A percentile compares a stretch with the other conserved stretches of the same genome.
phyloP scores from a whole-genome alignment of 257 asterid species.

The Solanum neorickii region DNA sequence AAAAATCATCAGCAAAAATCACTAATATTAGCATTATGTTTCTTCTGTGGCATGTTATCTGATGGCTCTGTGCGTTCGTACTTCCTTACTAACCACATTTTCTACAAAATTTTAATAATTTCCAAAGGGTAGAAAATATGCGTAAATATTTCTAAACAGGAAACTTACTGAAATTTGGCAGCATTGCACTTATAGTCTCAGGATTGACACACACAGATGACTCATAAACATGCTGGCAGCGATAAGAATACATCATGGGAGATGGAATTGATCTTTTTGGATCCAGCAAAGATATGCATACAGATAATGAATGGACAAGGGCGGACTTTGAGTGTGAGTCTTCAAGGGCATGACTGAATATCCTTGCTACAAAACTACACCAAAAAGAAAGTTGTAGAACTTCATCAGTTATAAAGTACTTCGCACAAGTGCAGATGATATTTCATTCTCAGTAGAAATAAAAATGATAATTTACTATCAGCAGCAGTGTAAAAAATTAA shows the following conservation, averaged over 20 bases:
- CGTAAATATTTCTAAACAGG: background rate
- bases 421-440: background rate
- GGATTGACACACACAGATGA: slow-evolving; percentile 61
- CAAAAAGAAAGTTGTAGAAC: slow-evolving; percentile 4
- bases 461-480: background rate
- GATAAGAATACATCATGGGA: slow-evolving; percentile 61
- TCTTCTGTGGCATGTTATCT: background rate
- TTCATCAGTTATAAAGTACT: background rate
- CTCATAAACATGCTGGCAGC: slow-evolving; percentile 70
- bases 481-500: background rate
- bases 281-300: slow-evolving; percentile 88
- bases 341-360: slow-evolving; percentile 85
- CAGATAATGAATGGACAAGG: slow-evolving; percentile 78
- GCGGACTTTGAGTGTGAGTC: slow-evolving; percentile 70
- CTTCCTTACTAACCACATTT: background rate
- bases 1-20: background rate
- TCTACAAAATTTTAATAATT: background rate
- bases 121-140: background rate
- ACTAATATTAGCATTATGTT: background rate
- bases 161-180: slow-evolving; percentile 73
- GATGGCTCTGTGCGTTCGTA: background rate
- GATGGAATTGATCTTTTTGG: slow-evolving; percentile 77
- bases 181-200: slow-evolving; percentile 91
- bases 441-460: background rate
- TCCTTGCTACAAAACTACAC: slow-evolving; percentile 80